phyloP scores from a whole-genome alignment of 2,329 filamentous ascomycete genomes.

The Cephalotrichum gorgonifer region DNA sequence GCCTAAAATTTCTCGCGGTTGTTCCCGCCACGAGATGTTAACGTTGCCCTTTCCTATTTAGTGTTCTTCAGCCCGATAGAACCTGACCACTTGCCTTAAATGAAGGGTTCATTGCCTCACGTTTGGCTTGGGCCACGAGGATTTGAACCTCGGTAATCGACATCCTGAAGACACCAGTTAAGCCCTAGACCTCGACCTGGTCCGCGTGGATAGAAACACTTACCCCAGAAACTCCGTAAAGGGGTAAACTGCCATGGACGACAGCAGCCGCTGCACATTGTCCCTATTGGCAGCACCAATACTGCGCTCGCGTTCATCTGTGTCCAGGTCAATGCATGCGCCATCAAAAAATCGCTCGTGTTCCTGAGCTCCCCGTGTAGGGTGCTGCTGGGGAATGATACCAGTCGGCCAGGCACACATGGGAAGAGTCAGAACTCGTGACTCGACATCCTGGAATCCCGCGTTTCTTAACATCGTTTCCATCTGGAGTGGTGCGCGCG shows the following conservation, averaged over 20 bases:
- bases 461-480: conserved; percentile 46
- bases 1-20: conserved; percentile 25
- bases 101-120: conserved; percentile 39
- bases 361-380: neutral
- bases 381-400: conserved; percentile 23
- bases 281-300: conserved; percentile 43
- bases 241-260: conserved; percentile 4
- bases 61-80: neutral
- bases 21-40: neutral
- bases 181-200: neutral
- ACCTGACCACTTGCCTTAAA: conserved; percentile 41
- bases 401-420: conserved; percentile 61
- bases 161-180: conserved; percentile 31
- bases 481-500: conserved; percentile 51
- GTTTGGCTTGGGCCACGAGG: conserved; percentile 43
- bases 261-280: conserved; percentile 27
- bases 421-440: conserved; percentile 53
- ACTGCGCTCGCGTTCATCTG: conserved; percentile 39
- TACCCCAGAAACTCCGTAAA: conserved; percentile 6
- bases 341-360: neutral
- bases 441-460: conserved; percentile 60
- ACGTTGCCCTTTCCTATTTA: neutral
- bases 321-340: neutral
- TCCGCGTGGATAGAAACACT: neutral
- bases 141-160: conserved; percentile 45